Conservation (phyloP, 768 basidiomycete species). For the Leccinum subtestaceum region DNA sequence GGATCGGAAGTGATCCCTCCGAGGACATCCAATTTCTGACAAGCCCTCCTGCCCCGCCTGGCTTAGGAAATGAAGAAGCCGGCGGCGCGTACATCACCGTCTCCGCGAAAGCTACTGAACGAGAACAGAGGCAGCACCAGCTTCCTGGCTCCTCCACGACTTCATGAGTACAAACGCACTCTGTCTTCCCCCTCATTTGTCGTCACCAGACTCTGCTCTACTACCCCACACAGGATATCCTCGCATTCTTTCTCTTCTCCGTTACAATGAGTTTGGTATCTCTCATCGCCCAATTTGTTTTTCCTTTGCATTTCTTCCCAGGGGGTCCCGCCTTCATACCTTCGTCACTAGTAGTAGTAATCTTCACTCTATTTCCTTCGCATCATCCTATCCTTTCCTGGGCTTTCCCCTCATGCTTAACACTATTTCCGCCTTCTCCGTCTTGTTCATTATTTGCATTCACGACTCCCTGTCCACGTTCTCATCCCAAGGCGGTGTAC, state of each 20-base stretch:
- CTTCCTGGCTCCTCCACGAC: slow-evolving; percentile 25
- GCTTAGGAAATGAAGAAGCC: slow-evolving; percentile 63
- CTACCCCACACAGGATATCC: slow-evolving; percentile 31
- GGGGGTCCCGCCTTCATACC: slow-evolving; percentile 26
- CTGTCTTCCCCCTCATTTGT: slow-evolving; percentile 10
- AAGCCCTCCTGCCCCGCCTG: slow-evolving; percentile 66
- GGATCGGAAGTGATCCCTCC: slow-evolving; percentile 74
- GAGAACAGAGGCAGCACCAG: slow-evolving; percentile 38
- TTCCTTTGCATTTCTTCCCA: slow-evolving; percentile 20
- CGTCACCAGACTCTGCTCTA: slow-evolving; percentile 22
- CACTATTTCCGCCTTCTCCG: slow-evolving; percentile 19
- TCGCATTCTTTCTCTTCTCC: slow-evolving; percentile 17
- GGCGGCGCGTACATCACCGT: slow-evolving; percentile 87
- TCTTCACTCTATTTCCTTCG: slow-evolving; percentile 25
- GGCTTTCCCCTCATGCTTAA: slow-evolving; percentile 26
- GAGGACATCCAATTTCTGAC: slow-evolving; percentile 57
- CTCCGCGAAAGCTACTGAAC: slow-evolving; percentile 76
- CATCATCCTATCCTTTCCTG: slow-evolving; percentile 30
- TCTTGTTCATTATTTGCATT: slow-evolving; percentile 28
- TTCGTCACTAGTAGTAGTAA: slow-evolving; percentile 31
- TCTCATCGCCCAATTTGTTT: slow-evolving; percentile 22
- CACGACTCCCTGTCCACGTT: slow-evolving; percentile 21
- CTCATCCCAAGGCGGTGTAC: slow-evolving; percentile 31
- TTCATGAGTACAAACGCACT: slow-evolving; percentile 28
- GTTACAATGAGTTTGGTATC: slow-evolving; percentile 23